Evolutionary conservation across 106 monocot genomes (phyloP).

Genomic region (Dioscorea dumetorum): DNA sequence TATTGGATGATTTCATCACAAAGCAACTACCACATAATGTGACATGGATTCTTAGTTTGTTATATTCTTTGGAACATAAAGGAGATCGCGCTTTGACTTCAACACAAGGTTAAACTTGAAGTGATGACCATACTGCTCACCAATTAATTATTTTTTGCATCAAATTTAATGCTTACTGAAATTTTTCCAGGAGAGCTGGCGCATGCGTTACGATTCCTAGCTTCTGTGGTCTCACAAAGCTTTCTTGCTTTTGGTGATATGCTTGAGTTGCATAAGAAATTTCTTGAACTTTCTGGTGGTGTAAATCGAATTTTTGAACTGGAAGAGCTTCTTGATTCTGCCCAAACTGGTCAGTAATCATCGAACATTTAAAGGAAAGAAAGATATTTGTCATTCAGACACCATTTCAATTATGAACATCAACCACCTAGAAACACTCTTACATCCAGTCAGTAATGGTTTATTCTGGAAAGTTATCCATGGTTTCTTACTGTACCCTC

Average conservation of each 20-base stretch:
- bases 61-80: constrained; percentile 93
- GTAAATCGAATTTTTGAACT: constrained; percentile 93
- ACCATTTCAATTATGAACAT: too few relatives aligned
- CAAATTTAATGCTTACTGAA: constrained; percentile 4
- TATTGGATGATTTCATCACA: constrained; percentile 89
- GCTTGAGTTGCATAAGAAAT: constrained; percentile 91
- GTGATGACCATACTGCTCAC: background rate
- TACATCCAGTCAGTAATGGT: too few relatives aligned
- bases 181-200: constrained; percentile 73
- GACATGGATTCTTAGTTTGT: constrained; percentile 94
- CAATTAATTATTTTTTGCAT: constrained; percentile 1
- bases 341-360: constrained; percentile 59
- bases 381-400: too few relatives aligned
- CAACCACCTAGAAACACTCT: too few relatives aligned
- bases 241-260: constrained; percentile 99
- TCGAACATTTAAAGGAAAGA: too few relatives aligned
- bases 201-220: constrained; percentile 91
- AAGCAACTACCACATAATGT: constrained; percentile 98
- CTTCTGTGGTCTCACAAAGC: constrained; percentile 96
- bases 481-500: too few relatives aligned
- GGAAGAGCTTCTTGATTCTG: constrained; percentile 83
- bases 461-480: too few relatives aligned
- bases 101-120: constrained; percentile 60
- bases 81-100: constrained; percentile 85
- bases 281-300: constrained; percentile 89